A percentile compares a stretch with the other conserved stretches of the same genome.
Conservation (phyloP, 2,329 filamentous ascomycete genomes). For the Aspergillus flavus region DNA sequence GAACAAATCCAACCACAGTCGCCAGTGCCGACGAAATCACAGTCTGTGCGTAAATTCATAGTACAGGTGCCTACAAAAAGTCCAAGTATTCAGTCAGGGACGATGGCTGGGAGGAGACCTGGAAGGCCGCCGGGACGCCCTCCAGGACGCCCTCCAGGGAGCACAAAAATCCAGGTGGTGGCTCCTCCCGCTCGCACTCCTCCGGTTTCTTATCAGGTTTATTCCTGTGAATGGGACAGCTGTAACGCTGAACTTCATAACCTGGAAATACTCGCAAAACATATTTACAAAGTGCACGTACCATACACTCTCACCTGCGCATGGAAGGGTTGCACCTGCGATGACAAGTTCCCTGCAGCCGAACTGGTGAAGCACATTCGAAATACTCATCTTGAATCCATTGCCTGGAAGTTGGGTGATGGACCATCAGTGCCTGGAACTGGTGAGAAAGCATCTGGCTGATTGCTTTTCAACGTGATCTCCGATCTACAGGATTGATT, state of each 20-base stretch:
- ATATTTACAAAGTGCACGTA: conserved; percentile 59
- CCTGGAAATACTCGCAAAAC: conserved; percentile 60
- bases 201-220: conserved; percentile 43
- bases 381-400: conserved; percentile 52
- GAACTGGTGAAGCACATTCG: conserved; percentile 57
- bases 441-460: conserved; percentile 52
- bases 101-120: conserved; percentile 19
- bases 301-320: conserved; percentile 31
- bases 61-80: not conserved
- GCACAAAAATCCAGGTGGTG: conserved; percentile 22
- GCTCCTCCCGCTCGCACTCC: conserved; percentile 17
- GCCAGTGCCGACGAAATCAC: conserved; percentile 7
- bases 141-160: conserved; percentile 25
- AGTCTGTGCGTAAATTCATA: not conserved
- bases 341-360: conserved; percentile 27
- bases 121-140: conserved; percentile 16
- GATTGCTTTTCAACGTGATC: conserved; percentile 35
- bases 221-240: conserved; percentile 59
- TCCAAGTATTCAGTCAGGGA: conserved; percentile 1
- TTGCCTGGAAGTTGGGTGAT: conserved; percentile 63
- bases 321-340: conserved; percentile 28
- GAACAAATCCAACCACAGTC: not conserved
- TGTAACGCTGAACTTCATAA: conserved; percentile 65
- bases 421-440: conserved; percentile 57
- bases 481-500: conserved; percentile 6